These are phyloP conservation scores for Candida berthetii DNA, from an alignment of 805 yeast genomes.

Conservation along the genomic window DNA sequence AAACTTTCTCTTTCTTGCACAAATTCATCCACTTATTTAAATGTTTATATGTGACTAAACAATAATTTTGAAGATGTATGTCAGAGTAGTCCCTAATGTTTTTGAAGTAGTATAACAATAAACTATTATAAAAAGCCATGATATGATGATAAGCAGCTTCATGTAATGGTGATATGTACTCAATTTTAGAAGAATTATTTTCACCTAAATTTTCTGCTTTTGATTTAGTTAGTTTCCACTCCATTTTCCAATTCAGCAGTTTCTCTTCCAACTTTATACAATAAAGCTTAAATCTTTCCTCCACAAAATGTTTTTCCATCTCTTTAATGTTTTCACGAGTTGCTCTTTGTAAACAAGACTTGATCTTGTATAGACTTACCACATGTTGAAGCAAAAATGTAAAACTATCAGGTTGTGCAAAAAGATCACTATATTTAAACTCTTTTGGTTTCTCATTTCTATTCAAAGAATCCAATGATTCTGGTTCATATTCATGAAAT, in stretches of 20 bases:
- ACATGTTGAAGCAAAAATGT: no score
- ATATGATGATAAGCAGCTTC: constrained; percentile 78
- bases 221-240: constrained; percentile 68
- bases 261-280: constrained; percentile 36
- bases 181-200: constrained; percentile 16
- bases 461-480: constrained; percentile 29
- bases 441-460: constrained; percentile 21
- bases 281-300: constrained; percentile 6
- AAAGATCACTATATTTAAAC: no score
- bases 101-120: constrained; percentile 66
- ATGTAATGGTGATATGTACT: constrained; percentile 23
- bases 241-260: constrained; percentile 61
- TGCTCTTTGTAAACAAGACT: constrained; percentile 2
- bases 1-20: constrained; percentile 40
- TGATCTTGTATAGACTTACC: constrained; percentile 35
- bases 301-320: no score
- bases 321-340: constrained; percentile 4
- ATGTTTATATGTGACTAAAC: constrained; percentile 54
- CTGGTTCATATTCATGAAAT: constrained; percentile 23
- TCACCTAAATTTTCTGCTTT: constrained; percentile 19
- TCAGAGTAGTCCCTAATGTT: constrained; percentile 53
- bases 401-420: no score
- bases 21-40: constrained; percentile 55
- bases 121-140: constrained; percentile 68
- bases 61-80: constrained; percentile 52